Percentiles rank a stretch among this genome's conserved stretches.
Conservation (phyloP, 2,329 filamentous ascomycete genomes). For the Colletotrichum sp. region DNA sequence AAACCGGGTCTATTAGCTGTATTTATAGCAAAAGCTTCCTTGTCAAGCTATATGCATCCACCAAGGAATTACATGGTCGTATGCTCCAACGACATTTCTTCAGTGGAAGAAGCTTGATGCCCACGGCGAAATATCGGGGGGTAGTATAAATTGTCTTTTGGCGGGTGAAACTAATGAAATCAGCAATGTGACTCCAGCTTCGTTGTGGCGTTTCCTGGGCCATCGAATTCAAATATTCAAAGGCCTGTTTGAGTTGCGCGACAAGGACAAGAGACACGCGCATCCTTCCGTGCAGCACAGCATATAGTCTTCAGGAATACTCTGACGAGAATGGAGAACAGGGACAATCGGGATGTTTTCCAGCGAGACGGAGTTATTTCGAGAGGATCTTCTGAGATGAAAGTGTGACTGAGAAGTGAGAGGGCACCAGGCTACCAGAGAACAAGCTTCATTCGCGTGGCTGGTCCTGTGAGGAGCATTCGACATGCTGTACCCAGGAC, state of each 20-base stretch:
- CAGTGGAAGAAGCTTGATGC: no score
- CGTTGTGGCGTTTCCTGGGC: not conserved
- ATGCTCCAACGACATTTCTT: not conserved
- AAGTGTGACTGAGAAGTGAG: not conserved
- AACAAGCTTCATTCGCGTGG: not conserved
- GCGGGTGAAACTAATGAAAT: not conserved
- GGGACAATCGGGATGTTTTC: rapidly evolving
- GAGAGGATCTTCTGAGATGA: not conserved
- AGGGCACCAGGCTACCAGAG: not conserved
- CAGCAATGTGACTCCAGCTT: not conserved
- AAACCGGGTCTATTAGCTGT: rapidly evolving
- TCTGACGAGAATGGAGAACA: not conserved
- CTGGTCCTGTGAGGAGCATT: not conserved
- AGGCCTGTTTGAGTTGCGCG: not conserved
- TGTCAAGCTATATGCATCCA: not conserved
- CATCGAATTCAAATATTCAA: rapidly evolving
- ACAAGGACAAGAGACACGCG: not conserved
- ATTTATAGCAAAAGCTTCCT: not conserved
- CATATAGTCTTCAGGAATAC: not conserved
- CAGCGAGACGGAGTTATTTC: rapidly evolving
- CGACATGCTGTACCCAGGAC: not conserved
- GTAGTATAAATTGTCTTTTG: not conserved
- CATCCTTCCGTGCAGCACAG: not conserved
- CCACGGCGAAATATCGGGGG: no score
- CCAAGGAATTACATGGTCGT: not conserved